Percentiles rank a stretch among this genome's conserved stretches.
Conservation (phyloP, 352 stramenopile species). For the Peronospora farinosa region DNA sequence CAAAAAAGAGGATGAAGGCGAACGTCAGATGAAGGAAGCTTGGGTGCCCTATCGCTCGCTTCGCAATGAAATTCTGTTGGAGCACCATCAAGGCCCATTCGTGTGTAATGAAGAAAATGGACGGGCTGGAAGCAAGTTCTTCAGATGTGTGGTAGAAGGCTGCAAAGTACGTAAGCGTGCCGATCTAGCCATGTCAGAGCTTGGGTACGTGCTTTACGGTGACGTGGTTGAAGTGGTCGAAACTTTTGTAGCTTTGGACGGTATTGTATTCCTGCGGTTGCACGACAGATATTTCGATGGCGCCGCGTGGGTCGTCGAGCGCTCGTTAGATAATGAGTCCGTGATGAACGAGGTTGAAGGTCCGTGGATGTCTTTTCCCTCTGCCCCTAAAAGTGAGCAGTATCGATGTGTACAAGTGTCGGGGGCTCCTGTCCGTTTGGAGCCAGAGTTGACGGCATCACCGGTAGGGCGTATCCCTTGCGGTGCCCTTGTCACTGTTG, state of each 20-base stretch:
- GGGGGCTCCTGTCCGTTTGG: constrained; percentile 46
- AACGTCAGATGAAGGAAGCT: constrained; percentile 29
- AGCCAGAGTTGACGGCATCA: constrained; percentile 50
- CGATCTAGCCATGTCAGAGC: constrained; percentile 51
- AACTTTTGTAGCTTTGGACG: constrained; percentile 33
- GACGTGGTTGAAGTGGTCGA: constrained; percentile 71
- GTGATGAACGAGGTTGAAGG: constrained; percentile 59
- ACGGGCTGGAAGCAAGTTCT: constrained; percentile 28
- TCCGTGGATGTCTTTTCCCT: constrained; percentile 26
- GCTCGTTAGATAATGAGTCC: constrained; percentile 70
- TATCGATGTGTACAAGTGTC: constrained; percentile 73
- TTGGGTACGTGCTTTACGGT: constrained; percentile 70
- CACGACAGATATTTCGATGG: constrained; percentile 68
- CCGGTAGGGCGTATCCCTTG: constrained; percentile 57
- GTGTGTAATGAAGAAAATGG: background rate
- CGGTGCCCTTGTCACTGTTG: constrained; percentile 42
- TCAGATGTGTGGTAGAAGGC: constrained; percentile 67
- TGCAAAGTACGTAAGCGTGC: constrained; percentile 54
- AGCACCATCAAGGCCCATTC: constrained; percentile 48
- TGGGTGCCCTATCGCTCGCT: constrained; percentile 73
- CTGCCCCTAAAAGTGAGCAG: constrained; percentile 6
- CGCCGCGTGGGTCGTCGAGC: constrained; percentile 61
- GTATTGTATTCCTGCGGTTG: constrained; percentile 57
- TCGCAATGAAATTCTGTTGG: constrained; percentile 68
- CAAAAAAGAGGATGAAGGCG: constrained; percentile 10